Percentiles rank a stretch among this genome's conserved stretches.
Conservation (phyloP, 2,329 filamentous ascomycete genomes). For the Ceratocystis destructans region DNA sequence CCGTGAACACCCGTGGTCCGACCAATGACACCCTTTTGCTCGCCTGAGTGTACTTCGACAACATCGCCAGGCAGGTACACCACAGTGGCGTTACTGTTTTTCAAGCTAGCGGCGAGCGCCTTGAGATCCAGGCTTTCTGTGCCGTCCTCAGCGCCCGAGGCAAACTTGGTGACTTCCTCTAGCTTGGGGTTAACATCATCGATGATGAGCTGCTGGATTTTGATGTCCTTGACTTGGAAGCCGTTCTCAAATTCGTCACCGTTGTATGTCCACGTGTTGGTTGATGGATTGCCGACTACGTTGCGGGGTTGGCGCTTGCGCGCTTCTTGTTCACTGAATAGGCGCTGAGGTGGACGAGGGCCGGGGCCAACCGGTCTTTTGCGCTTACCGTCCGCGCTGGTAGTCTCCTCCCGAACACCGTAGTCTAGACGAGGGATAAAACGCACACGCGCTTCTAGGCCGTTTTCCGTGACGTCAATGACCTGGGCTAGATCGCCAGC, state of each 20-base stretch:
- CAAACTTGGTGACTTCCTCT: conserved; percentile 92
- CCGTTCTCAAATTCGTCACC: conserved; percentile 85
- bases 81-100: conserved; percentile 65
- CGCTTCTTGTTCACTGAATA: conserved; percentile 88
- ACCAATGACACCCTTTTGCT: conserved; percentile 83
- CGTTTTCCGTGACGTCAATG: conserved; percentile 83
- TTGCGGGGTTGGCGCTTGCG: conserved; percentile 65
- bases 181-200: conserved; percentile 86
- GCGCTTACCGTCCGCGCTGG: conserved; percentile 53
- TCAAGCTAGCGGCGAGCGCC: conserved; percentile 77
- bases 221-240: conserved; percentile 87
- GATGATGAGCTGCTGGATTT: conserved; percentile 70
- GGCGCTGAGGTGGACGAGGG: conserved; percentile 66
- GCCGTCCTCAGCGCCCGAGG: conserved; percentile 75
- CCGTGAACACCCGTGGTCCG: conserved; percentile 74
- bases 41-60: conserved; percentile 92
- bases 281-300: conserved; percentile 55
- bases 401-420: conserved; percentile 63
- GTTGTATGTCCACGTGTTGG: conserved; percentile 71
- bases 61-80: conserved; percentile 85
- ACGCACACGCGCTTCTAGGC: conserved; percentile 71
- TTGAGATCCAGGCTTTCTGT: conserved; percentile 87
- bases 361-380: conserved; percentile 54
- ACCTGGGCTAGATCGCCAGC: conserved; percentile 83
- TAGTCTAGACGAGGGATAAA: conserved; percentile 89